Conservation (phyloP, 768 basidiomycete genomes). For the Boletus reticulatus region DNA sequence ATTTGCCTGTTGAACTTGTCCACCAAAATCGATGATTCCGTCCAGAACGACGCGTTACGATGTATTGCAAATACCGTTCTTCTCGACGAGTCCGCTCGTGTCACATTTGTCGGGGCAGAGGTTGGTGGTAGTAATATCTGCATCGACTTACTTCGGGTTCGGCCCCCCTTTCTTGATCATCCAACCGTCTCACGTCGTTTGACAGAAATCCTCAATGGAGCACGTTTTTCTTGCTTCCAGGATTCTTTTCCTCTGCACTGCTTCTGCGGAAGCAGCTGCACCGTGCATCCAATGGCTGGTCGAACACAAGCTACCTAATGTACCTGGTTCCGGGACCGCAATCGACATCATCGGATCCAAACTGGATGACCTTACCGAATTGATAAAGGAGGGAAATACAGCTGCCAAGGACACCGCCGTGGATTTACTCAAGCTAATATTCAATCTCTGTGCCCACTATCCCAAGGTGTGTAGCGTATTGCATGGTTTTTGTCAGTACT, state of each 20-base stretch:
- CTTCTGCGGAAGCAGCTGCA: constrained; percentile 45
- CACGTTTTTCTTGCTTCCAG: constrained; percentile 73
- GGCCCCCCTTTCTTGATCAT: constrained; percentile 11
- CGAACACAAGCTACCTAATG: constrained; percentile 57
- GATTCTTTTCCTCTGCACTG: constrained; percentile 73
- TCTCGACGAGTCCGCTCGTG: constrained; percentile 60
- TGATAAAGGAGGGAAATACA: constrained; percentile 45
- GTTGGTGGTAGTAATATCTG: constrained; percentile 64
- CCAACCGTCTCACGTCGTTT: constrained; percentile 3
- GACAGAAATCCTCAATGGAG: constrained; percentile 62
- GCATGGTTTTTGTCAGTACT: neutral
- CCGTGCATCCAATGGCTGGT: constrained; percentile 55
- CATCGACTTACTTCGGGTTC: constrained; percentile 58
- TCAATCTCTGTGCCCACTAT: constrained; percentile 79
- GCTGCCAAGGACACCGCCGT: constrained; percentile 64
- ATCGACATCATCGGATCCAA: constrained; percentile 61
- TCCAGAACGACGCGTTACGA: constrained; percentile 66
- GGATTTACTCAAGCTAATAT: constrained; percentile 82
- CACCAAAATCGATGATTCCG: constrained; percentile 50
- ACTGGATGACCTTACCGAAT: constrained; percentile 53
- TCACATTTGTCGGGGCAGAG: constrained; percentile 51
- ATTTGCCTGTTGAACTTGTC: constrained; percentile 53
- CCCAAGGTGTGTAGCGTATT: constrained; percentile 53
- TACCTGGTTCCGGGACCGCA: constrained; percentile 39
- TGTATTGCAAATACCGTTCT: constrained; percentile 80